Evolutionary conservation across 2,329 filamentous ascomycete genomes (phyloP).

Genomic region (Chrysoporthe austroafricana): DNA sequence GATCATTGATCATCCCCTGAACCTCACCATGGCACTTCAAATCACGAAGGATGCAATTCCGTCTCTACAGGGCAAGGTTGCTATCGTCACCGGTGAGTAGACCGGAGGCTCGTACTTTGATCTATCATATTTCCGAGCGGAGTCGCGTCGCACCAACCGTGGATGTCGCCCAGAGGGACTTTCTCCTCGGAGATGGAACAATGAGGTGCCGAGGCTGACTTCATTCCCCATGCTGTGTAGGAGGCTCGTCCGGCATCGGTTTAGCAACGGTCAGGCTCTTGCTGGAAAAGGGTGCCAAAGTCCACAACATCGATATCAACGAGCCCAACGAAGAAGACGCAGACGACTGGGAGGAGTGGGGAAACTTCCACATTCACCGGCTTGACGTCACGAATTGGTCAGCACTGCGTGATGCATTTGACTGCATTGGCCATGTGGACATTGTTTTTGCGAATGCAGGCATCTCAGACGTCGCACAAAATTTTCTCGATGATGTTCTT

Average conservation of each 20-base stretch:
- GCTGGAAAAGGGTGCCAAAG: slow-evolving; percentile 4
- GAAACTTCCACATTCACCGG: slow-evolving; percentile 1
- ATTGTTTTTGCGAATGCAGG: slow-evolving; percentile 10
- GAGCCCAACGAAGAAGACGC: slow-evolving; percentile 11
- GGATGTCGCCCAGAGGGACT: not conserved
- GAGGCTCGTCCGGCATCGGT: slow-evolving; percentile 8
- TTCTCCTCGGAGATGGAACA: not conserved
- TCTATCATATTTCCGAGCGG: not conserved
- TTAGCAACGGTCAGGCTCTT: slow-evolving; percentile 10
- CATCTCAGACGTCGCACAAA: slow-evolving; percentile 11
- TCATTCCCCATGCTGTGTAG: not conserved
- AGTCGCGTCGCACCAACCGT: not conserved
- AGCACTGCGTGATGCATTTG: slow-evolving; percentile 6
- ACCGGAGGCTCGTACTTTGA: not conserved
- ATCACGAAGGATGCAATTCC: not conserved
- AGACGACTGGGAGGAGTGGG: slow-evolving; percentile 15
- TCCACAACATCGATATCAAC: slow-evolving; percentile 5
- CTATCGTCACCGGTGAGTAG: slow-evolving; percentile 7
- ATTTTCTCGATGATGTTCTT: slow-evolving; percentile 6
- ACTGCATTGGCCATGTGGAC: slow-evolving; percentile 4
- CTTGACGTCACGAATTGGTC: slow-evolving; percentile 11
- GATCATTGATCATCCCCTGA: not conserved
- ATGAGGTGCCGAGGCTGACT: not conserved
- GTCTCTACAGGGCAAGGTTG: not conserved
- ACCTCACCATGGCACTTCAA: not conserved